Evolutionary conservation across 2,329 filamentous ascomycete species (phyloP), one percentile per base, ranked within the genome.

Genomic region (Pseudogymnoascus sp.): DNA sequence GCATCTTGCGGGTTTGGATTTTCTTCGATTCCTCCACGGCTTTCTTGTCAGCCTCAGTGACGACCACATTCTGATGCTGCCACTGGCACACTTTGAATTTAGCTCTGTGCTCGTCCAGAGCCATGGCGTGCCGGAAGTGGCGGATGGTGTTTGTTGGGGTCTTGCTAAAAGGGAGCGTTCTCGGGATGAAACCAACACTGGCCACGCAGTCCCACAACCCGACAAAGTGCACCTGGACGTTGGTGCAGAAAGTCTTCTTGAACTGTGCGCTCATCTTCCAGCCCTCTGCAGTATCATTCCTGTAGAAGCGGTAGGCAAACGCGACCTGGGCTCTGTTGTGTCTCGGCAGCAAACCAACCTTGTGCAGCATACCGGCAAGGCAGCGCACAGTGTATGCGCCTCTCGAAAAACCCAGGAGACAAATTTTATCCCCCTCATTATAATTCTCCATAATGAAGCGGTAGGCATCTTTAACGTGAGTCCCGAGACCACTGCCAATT

Each of bases 301-400:
- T 76, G 69, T 78, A 79, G 67, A 77, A 77, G 33, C 76, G 66
- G 65, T 79, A 79, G 7, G 77, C 77, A 65, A 79, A 78, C 5
- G 67, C 68, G 9, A 79, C 67, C 62, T 78, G 76, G 2, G 72
- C 69, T 0, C 58, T 89, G 68, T 95, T 95, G 9, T 91, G 90
- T 60, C 89, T 87, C 10, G 67, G 67, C 71, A 78, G 61, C 64
- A 73, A 66, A 5, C 76, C 75, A 27, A 77, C 75, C 65, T 77
- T 77, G 67, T 77, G 75, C 6, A 77, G 68, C 75, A 78, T 77
- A 2, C 75, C 75, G 15, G 74, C 71, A 3, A 82, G 70, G 61
- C 80, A 82, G 3, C 79, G 74, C 13, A 79, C 79, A 1, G 79
- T 81, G 60, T 82, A 82, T 4, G 79, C 76, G 12, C 78, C 79